phyloP scores from a whole-genome alignment of 208 protist species.

The Acanthamoeba lenticulata region DNA sequence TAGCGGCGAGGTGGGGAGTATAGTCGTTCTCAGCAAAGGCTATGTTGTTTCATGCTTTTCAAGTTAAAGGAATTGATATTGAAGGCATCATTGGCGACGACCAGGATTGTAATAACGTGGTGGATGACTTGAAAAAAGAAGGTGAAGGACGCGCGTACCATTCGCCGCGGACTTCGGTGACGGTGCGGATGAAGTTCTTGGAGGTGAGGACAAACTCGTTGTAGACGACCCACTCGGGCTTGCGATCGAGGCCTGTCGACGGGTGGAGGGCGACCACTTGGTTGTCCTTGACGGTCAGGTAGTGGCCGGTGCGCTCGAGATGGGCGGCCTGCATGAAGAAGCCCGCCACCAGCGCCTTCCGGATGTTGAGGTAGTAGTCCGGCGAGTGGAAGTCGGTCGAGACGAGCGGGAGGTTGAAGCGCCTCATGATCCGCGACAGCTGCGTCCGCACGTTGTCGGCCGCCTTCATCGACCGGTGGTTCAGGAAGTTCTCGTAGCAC shows the following conservation, averaged over 20 bases:
- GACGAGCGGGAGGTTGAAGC: conserved; percentile 82
- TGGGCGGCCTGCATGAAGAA: conserved; percentile 97
- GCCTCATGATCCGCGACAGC: conserved; percentile 86
- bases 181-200: conserved; percentile 96
- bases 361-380: conserved; percentile 92
- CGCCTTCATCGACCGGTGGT: conserved; percentile 87
- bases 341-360: conserved; percentile 92
- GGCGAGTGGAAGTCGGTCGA: conserved; percentile 83
- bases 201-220: conserved; percentile 97
- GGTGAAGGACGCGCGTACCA: conserved; percentile 85
- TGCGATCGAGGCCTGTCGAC: conserved; percentile 90
- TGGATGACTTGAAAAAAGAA: too few relatives aligned
- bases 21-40: background rate
- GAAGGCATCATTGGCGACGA: background rate
- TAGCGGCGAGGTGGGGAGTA: too few relatives aligned
- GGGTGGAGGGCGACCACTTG: conserved; percentile 92
- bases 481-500: conserved; percentile 93
- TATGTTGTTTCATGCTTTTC: background rate
- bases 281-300: conserved; percentile 97
- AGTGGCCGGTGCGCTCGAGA: conserved; percentile 94
- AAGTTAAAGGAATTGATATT: conserved; percentile 5
- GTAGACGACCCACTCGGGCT: conserved; percentile 98
- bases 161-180: conserved; percentile 94
- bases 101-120: too few relatives aligned
- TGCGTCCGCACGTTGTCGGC: conserved; percentile 90